Percentiles rank a stretch among this genome's conserved stretches.
Evolutionary conservation across 2,329 filamentous ascomycete genomes (phyloP).

Genomic region (Beauveria bassiana): DNA sequence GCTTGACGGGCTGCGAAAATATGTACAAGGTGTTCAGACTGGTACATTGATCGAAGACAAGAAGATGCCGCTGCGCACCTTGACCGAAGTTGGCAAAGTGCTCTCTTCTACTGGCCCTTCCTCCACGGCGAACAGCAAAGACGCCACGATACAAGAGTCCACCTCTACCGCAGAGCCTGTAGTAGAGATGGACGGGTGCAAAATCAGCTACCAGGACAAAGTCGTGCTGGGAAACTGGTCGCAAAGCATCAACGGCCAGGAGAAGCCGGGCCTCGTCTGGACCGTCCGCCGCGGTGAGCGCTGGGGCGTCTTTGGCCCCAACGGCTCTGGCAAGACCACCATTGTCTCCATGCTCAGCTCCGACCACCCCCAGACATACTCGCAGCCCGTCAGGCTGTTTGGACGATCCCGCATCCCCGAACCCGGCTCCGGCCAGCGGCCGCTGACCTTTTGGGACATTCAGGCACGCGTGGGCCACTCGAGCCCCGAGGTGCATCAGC

Average conservation of each 20-base stretch:
- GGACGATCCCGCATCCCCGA: slow-evolving; percentile 72
- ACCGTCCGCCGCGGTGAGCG: slow-evolving; percentile 74
- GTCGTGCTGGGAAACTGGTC: slow-evolving; percentile 75
- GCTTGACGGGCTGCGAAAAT: slow-evolving; percentile 42
- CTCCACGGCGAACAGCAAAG: slow-evolving; percentile 8
- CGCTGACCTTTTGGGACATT: slow-evolving; percentile 87
- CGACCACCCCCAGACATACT: slow-evolving; percentile 92
- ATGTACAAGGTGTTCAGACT: slow-evolving; percentile 38
- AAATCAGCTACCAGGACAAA: slow-evolving; percentile 72
- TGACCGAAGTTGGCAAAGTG: slow-evolving; percentile 42
- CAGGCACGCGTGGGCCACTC: slow-evolving; percentile 87
- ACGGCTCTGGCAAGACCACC: slow-evolving; percentile 94
- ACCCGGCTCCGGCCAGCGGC: slow-evolving; percentile 54
- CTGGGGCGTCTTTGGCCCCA: slow-evolving; percentile 89
- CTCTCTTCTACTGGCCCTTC: slow-evolving; percentile 21
- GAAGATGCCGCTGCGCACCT: slow-evolving; percentile 38
- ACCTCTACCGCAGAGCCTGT: slow-evolving; percentile 53
- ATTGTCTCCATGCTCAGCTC: slow-evolving; percentile 87
- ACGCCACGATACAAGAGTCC: slow-evolving; percentile 13
- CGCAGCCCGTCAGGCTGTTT: slow-evolving; percentile 79
- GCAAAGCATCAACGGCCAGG: slow-evolving; percentile 39
- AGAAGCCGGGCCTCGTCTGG: slow-evolving; percentile 66
- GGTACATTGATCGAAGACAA: slow-evolving; percentile 38
- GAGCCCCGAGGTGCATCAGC: slow-evolving; percentile 86
- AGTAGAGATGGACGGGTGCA: slow-evolving; percentile 81